Evolutionary conservation across 2,329 filamentous ascomycete species (phyloP), one percentile per base, ranked within the genome.

Genomic region (Piedraia hortae): DNA sequence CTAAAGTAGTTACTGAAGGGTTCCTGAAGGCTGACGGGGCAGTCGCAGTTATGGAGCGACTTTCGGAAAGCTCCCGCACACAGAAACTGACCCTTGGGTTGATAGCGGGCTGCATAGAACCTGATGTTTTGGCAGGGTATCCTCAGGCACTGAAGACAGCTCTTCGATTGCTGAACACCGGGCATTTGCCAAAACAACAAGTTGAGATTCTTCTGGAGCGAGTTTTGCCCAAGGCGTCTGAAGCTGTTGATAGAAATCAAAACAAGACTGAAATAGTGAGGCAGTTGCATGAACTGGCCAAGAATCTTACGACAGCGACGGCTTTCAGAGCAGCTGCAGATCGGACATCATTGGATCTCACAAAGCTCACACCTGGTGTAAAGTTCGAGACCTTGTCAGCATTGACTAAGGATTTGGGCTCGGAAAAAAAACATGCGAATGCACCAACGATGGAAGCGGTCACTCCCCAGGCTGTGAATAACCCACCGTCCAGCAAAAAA

Each of bases 1-100:
- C 74, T 1, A 59, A 56, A 35, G 61, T 62, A 28, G 64, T 82
- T 3, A 58, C 68, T 14, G 75, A 65, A 40, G 61, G 62, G 6
- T 44, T 85, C 4, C 47, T 75, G 28, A 67, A 62, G 29, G 47
- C 72, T 10, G 51, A 59, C 0, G 52, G 63, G 20, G 47, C 19
- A 7, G 13, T 20, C 3, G 9, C 12, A 6, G 12, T 22, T 4
- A 4, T 28, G 7, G 17, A 26, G 12, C 8, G n/a, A 5, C 20
- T 28, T 6, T 19, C 24, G 4, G 13, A 19, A 13, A 17, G 21
- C 6, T 18, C 28, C 17, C 26, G 26, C 10, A 26, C 27, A 3
- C 27, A 25, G 9, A 30, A 34, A n/a, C 31, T 45, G 11, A 28
- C 31, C 6, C 28, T 36, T 13, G 31, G 20, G 9, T 6, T 28